Percentiles rank a stretch among this genome's conserved stretches.
phyloP scores from a whole-genome alignment of 768 basidiomycete species.

The Russula sp. region DNA sequence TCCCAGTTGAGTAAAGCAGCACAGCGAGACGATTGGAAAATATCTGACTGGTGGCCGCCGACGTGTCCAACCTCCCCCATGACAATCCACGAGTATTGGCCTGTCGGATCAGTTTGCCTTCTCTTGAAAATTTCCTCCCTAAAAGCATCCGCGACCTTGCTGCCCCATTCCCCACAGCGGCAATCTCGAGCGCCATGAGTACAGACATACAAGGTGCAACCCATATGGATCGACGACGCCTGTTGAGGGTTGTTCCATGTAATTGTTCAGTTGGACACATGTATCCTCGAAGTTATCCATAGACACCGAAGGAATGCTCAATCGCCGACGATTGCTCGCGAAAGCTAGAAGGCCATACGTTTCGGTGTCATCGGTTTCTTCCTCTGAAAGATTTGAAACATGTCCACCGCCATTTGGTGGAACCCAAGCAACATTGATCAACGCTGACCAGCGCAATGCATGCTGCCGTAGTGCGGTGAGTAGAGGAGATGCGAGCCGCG shows the following conservation, averaged over 20 bases:
- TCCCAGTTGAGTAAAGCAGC: slow-evolving; percentile 6
- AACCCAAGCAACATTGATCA: slow-evolving; percentile 62
- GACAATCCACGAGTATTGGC: slow-evolving; percentile 37
- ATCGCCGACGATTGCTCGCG: slow-evolving; percentile 44
- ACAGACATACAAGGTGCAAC: slow-evolving; percentile 62
- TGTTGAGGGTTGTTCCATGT: neutral
- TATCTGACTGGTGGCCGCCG: slow-evolving; percentile 74
- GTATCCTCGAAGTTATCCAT: slow-evolving; percentile 52
- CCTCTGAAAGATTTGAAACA: slow-evolving; percentile 31
- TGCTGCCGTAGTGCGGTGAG: slow-evolving; percentile 50
- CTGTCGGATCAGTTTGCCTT: slow-evolving; percentile 17
- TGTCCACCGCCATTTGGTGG: slow-evolving; percentile 27
- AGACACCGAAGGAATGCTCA: slow-evolving; percentile 50
- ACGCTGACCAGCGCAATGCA: slow-evolving; percentile 47
- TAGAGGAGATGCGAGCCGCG: slow-evolving; percentile 36
- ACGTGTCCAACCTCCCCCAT: slow-evolving; percentile 74
- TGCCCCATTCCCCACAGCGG: slow-evolving; percentile 68
- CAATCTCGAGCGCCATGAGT: slow-evolving; percentile 80
- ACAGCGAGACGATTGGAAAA: neutral
- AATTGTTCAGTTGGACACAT: slow-evolving; percentile 36
- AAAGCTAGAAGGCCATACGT: slow-evolving; percentile 51
- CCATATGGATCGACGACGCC: slow-evolving; percentile 29
- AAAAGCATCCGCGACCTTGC: slow-evolving; percentile 53
- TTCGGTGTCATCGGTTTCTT: slow-evolving; percentile 31
- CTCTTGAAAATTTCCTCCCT: slow-evolving; percentile 49